A percentile compares a stretch with the other conserved stretches of the same genome.
Evolutionary conservation across 1,284 basidiomycete genomes (phyloP).

Genomic region (Wallemia ichthyophaga): DNA sequence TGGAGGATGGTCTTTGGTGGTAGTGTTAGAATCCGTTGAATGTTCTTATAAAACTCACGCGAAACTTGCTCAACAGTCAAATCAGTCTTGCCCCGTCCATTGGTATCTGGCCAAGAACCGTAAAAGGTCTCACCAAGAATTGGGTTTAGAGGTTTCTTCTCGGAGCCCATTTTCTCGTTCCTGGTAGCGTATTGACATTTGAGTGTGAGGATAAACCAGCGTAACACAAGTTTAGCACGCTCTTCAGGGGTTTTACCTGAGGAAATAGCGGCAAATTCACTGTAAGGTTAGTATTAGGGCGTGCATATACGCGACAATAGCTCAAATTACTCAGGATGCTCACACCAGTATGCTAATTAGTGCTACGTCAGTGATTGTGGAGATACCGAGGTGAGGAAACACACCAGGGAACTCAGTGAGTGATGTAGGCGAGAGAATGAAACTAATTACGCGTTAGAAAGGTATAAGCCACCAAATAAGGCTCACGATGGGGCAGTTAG

Average conservation of each 20-base stretch:
- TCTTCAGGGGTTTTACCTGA: constrained; percentile 39
- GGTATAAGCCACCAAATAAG: constrained; percentile 13
- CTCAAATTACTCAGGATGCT: constrained; percentile 20
- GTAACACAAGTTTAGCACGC: constrained; percentile 40
- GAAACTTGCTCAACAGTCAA: constrained; percentile 91
- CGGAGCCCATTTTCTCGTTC: constrained; percentile 74
- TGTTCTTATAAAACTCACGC: no score
- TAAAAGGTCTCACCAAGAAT: constrained; percentile 92
- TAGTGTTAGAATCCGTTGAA: neutral
- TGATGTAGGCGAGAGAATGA: constrained; percentile 53
- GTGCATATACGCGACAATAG: neutral
- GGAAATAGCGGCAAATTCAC: constrained; percentile 51
- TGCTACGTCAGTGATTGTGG: neutral
- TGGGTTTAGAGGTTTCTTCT: constrained; percentile 94
- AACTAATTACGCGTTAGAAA: constrained; percentile 18
- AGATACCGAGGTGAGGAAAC: constrained; percentile 8
- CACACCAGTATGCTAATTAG: constrained; percentile 55
- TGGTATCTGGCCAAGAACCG: constrained; percentile 55
- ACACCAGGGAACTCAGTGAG: constrained; percentile 47
- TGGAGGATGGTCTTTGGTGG: constrained; percentile 26
- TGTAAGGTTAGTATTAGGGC: constrained; percentile 19
- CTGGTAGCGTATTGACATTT: constrained; percentile 49
- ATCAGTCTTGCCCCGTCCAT: constrained; percentile 49
- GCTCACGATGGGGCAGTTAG: constrained; percentile 55
- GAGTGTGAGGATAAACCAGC: constrained; percentile 78